Conservation (phyloP, 2,329 filamentous ascomycete genomes). For the Aureobasidium sp. region DNA sequence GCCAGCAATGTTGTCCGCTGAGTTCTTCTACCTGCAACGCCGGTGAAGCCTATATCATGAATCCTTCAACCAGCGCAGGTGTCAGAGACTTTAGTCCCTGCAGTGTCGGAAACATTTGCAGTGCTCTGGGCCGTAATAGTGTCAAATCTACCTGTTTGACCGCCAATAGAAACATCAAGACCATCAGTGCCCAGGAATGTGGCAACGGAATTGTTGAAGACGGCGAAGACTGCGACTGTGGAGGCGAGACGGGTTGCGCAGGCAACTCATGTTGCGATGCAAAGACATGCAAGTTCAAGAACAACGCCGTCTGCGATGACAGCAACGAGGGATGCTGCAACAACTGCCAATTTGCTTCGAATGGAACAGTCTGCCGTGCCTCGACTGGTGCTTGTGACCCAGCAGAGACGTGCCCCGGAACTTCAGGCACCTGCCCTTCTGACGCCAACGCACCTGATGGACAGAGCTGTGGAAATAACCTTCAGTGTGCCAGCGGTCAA, state of each 20-base stretch:
- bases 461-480: slow-evolving; percentile 59
- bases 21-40: slow-evolving; percentile 64
- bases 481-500: slow-evolving; percentile 83
- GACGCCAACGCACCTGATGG: slow-evolving; percentile 67
- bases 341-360: slow-evolving; percentile 59
- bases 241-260: slow-evolving; percentile 64
- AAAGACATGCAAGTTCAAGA: slow-evolving; percentile 76
- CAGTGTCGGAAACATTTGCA: slow-evolving; percentile 89
- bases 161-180: slow-evolving; percentile 77
- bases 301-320: slow-evolving; percentile 70
- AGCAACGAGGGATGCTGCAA: slow-evolving; percentile 80
- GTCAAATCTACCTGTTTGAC: slow-evolving; percentile 71
- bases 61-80: slow-evolving; percentile 69
- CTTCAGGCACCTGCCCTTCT: slow-evolving; percentile 62
- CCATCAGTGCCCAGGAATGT: slow-evolving; percentile 76
- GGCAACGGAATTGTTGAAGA: slow-evolving; percentile 95
- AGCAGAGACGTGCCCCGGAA: slow-evolving; percentile 73
- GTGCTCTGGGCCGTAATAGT: slow-evolving; percentile 68
- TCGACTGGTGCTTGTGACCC: slow-evolving; percentile 80
- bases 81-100: slow-evolving; percentile 82
- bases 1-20: slow-evolving; percentile 75
- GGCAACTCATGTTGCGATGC: slow-evolving; percentile 77
- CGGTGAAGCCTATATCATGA: slow-evolving; percentile 82
- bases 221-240: slow-evolving; percentile 94
- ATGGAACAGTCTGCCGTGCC: slow-evolving; percentile 69